Evolutionary conservation across 495 filamentous ascomycete species (phyloP).

Genomic region (Baudoinia panamericana): DNA sequence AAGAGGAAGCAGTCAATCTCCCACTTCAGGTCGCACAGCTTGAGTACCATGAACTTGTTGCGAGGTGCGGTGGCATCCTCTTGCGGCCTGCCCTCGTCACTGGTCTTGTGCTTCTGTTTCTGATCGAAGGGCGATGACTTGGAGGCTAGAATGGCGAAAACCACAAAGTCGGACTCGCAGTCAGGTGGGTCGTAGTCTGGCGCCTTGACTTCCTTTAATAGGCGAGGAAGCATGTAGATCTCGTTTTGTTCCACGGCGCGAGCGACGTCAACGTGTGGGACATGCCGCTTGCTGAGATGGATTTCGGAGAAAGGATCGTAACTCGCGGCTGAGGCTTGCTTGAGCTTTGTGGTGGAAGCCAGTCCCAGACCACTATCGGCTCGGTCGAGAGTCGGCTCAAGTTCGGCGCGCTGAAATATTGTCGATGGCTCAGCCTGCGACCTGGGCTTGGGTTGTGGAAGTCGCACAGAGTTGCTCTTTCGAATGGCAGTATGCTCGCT

Average conservation of each 20-base stretch:
- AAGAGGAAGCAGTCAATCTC: constrained; percentile 88
- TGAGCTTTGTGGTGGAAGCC: neutral
- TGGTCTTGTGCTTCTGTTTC: constrained; percentile 34
- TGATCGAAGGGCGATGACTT: constrained; percentile 71
- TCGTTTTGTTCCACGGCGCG: constrained; percentile 65
- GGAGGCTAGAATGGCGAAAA: constrained; percentile 72
- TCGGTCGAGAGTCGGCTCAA: too few species aligned
- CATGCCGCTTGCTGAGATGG: constrained; percentile 73
- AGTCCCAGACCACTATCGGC: too few species aligned
- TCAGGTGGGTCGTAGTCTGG: constrained; percentile 79
- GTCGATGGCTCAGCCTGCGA: too few species aligned
- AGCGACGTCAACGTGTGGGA: constrained; percentile 65
- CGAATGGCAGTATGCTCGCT: too few species aligned
- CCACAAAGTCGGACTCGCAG: constrained; percentile 70
- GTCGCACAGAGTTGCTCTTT: too few species aligned
- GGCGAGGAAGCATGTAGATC: constrained; percentile 63
- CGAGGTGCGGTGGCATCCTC: constrained; percentile 33
- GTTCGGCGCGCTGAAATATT: too few species aligned
- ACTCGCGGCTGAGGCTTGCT: constrained; percentile 7
- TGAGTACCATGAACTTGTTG: constrained; percentile 78
- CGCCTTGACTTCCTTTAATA: constrained; percentile 65
- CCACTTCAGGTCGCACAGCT: constrained; percentile 78
- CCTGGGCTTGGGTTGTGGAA: too few species aligned
- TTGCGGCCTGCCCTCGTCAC: constrained; percentile 29
- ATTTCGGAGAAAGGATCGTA: constrained; percentile 80